Evolutionary conservation across 768 basidiomycete species (phyloP).

Genomic region (Tricholoma saponaceum): DNA sequence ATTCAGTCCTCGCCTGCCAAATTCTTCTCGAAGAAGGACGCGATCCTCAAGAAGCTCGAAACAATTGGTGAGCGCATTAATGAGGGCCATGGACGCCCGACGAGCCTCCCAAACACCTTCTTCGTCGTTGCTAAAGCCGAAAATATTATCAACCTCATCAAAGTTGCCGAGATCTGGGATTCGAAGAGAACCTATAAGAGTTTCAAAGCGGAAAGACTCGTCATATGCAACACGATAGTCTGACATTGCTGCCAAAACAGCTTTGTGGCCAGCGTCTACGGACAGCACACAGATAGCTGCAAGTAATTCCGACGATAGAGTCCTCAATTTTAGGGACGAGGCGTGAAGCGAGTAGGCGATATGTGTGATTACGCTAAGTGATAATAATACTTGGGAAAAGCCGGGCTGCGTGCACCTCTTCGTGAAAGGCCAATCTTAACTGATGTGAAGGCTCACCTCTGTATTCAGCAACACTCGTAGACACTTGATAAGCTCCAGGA

Average conservation of each 20-base stretch:
- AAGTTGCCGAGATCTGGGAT: slow-evolving; percentile 44
- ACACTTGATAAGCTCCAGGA: slow-evolving; percentile 76
- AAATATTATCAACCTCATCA: slow-evolving; percentile 24
- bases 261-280: slow-evolving; percentile 62
- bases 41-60: slow-evolving; percentile 78
- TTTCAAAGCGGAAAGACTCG: slow-evolving; percentile 79
- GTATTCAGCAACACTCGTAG: slow-evolving; percentile 82
- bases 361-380: slow-evolving; percentile 63
- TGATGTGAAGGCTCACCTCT: slow-evolving; percentile 46
- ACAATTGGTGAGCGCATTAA: slow-evolving; percentile 77
- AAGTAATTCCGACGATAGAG: slow-evolving; percentile 70
- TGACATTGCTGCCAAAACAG: slow-evolving; percentile 73
- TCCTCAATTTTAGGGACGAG: slow-evolving; percentile 64
- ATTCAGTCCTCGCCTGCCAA: slow-evolving; percentile 76
- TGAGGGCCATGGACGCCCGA: slow-evolving; percentile 66
- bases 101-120: slow-evolving; percentile 82
- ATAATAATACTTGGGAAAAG: slow-evolving; percentile 61
- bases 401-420: slow-evolving; percentile 48
- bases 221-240: slow-evolving; percentile 71
- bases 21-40: slow-evolving; percentile 76
- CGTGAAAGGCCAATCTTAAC: slow-evolving; percentile 1
- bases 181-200: slow-evolving; percentile 59
- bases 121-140: slow-evolving; percentile 45
- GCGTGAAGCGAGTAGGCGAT: slow-evolving; percentile 69
- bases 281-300: slow-evolving; percentile 82